Base-by-base conservation (phyloP, 2,329 filamentous ascomycete genomes). In the Huntiella bhutanensis region DNA sequence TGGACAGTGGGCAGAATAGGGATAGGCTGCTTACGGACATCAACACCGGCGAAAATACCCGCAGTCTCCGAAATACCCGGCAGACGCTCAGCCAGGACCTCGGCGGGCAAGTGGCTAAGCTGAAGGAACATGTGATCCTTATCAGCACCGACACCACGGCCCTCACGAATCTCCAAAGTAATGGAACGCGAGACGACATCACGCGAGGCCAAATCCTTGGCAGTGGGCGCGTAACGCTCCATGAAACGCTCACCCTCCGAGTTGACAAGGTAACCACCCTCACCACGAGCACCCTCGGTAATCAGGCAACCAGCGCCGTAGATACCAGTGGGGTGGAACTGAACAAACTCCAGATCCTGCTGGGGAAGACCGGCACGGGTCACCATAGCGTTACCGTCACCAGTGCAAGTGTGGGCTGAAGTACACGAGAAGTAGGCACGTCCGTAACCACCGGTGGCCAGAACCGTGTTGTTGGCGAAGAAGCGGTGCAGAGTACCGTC, bases 331-430 rank as follows among this genome's bases (percentile, higher is more conserved):
- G 88, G 88, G 65, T 98, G 88, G 77, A 98, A 98, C 68, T 98
- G 88, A 52, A 98, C 91, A 66, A 98, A 98, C 64, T 98, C 91
- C 53, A 96, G 75, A 80, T 98, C 91, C 71, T 98, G 91, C 74
- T 94, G 94, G 57, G 91, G 88, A 36, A 98, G 80, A 63, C 91
- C 91, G 52, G 91, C 91, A 69, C 91, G 86, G 56, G 88, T 83
- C 58, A 96, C 88, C 91, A 98, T 96, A 55, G 91, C 91, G 84
- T 94, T 95, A 62, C 91, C 91, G 61, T 98, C 91, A 74, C 91
- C 91, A 52, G 91, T 98, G 66, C 88, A 95, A 53, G 91, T 96
- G 69, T 98, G 91, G 41, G 91, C 91, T 44, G 87, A 95, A 45
- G 91, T 98, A 68, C 88, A 96, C 64, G 79, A 86, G 75, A 96